phyloP scores from a whole-genome alignment of 805 yeast genomes.

The Suhomyces kilbournensis region DNA sequence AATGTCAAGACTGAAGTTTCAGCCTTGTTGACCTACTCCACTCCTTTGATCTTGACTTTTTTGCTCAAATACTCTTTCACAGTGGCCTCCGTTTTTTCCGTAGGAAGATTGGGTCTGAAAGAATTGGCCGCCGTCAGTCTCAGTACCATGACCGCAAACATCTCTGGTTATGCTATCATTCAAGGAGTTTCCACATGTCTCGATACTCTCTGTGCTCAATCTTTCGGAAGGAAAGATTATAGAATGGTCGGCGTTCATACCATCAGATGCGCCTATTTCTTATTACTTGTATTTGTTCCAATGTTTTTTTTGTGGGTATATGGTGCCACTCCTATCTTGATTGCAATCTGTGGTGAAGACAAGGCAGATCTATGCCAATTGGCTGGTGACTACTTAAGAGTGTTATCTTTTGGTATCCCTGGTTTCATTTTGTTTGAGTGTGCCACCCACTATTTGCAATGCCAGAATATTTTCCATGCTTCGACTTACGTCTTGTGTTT shows the following conservation, averaged over 20 bases:
- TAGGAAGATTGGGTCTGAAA: slow-evolving; percentile 66
- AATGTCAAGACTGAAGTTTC: slow-evolving; percentile 34
- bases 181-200: slow-evolving; percentile 78
- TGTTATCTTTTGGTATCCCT: slow-evolving; percentile 64
- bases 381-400: slow-evolving; percentile 57
- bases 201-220: slow-evolving; percentile 77
- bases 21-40: slow-evolving; percentile 40
- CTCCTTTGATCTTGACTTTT: slow-evolving; percentile 65
- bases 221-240: slow-evolving; percentile 66
- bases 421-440: slow-evolving; percentile 72
- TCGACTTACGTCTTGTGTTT: slow-evolving; percentile 66
- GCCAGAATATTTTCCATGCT: slow-evolving; percentile 79
- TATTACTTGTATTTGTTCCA: slow-evolving; percentile 50
- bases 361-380: slow-evolving; percentile 35
- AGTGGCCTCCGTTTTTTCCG: slow-evolving; percentile 74
- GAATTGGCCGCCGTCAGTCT: slow-evolving; percentile 75
- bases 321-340: slow-evolving; percentile 50
- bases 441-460: slow-evolving; percentile 68
- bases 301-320: slow-evolving; percentile 60
- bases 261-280: slow-evolving; percentile 61
- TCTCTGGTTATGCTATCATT: slow-evolving; percentile 69
- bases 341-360: slow-evolving; percentile 11
- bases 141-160: slow-evolving; percentile 76
- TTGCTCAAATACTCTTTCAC: slow-evolving; percentile 69
- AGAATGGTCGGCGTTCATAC: slow-evolving; percentile 66